phyloP scores from a whole-genome alignment of 805 yeast genomes.

The Wickerhamomyces ciferrii region DNA sequence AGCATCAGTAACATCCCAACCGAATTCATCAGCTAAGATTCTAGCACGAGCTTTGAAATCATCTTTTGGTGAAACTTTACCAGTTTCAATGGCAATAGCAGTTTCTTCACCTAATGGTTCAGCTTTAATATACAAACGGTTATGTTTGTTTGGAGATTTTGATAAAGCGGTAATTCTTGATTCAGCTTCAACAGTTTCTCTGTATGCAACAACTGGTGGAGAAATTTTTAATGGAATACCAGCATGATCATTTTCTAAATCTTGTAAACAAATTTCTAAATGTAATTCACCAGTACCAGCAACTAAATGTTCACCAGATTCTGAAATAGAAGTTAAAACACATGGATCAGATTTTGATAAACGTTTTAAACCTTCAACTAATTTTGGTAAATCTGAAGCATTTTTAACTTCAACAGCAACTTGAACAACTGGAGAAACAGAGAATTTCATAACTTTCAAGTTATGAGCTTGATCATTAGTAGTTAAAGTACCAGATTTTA shows the following conservation, averaged over 20 bases:
- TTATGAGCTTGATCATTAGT: slow-evolving; percentile 96
- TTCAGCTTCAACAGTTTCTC: slow-evolving; percentile 95
- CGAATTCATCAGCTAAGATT: slow-evolving; percentile 97
- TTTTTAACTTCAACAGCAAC: slow-evolving; percentile 99
- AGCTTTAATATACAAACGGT: slow-evolving; percentile 98
- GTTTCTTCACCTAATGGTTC: slow-evolving; percentile 94
- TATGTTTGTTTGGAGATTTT: slow-evolving; percentile 99
- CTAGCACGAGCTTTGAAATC: slow-evolving; percentile 99
- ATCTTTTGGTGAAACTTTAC: slow-evolving; percentile 90
- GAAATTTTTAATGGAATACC: slow-evolving; percentile 98
- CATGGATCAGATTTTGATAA: slow-evolving; percentile 99
- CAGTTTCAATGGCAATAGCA: slow-evolving; percentile 85
- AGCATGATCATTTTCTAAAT: slow-evolving; percentile 98
- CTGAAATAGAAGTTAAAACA: slow-evolving; percentile 81
- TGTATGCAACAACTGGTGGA: slow-evolving; percentile 97
- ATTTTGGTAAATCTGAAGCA: slow-evolving; percentile 98
- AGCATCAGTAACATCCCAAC: slow-evolving; percentile 99
- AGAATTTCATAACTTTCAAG: slow-evolving; percentile 99
- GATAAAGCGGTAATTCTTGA: slow-evolving; percentile 95
- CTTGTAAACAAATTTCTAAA: slow-evolving; percentile 94
- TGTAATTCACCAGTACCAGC: slow-evolving; percentile 99
- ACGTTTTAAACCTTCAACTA: slow-evolving; percentile 99
- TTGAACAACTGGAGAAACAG: slow-evolving; percentile 99
- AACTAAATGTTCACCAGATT: slow-evolving; percentile 99
- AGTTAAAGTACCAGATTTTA: slow-evolving; percentile 98